Evolutionary conservation across 441 rosid genomes (phyloP), one percentile per base, ranked within the genome.

Genomic region (Aleurites moluccanus): DNA sequence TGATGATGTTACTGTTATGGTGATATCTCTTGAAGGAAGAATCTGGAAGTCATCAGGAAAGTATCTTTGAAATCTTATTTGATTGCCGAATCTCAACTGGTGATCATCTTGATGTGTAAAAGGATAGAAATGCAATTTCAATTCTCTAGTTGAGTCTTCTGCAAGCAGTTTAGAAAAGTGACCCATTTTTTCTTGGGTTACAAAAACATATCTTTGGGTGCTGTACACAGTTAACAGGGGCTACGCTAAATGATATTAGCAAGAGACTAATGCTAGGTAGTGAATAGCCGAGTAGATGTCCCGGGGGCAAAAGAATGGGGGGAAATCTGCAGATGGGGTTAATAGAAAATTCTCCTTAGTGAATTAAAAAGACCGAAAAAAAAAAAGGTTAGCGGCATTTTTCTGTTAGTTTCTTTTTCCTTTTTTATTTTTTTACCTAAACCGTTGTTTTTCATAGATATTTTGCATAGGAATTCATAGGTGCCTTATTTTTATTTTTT

Each of bases 21-120:
- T 95, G 83, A 84, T 95, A 81, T 92, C 99, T 1, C 92, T 95
- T 44, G 99, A 90, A 82, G 99, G 95, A 81, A 86, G 99, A 81
- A 92, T 95, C 52, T 95, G 99, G 99, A 91, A 93, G 81, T 95
- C 99, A 74, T 95, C 99, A 27, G 98, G 99, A 72, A 92, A 92
- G 78, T 94, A 91, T 82, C 79, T 89, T 56, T 94, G 83, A 90
- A 76, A 62, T 73, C 71, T 69, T 56, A 8, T 49, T 57, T 56
- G 40, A 45, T 64, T 21, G 25, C 40, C 16, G 9, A 30, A 16
- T 70, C 68, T 61, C 40, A 47, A 67, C 33, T 55, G 57, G 74
- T 4, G 75, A 72, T 55, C 62, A 64, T 75, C 70, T 38, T 20
- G 50, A 35, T 67, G 59, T 47, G 52, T 11, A 23, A 57, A 18